These are phyloP conservation scores for Arachis stenosperma DNA, from an alignment of 306 rosid genomes.

Conservation along the genomic window DNA sequence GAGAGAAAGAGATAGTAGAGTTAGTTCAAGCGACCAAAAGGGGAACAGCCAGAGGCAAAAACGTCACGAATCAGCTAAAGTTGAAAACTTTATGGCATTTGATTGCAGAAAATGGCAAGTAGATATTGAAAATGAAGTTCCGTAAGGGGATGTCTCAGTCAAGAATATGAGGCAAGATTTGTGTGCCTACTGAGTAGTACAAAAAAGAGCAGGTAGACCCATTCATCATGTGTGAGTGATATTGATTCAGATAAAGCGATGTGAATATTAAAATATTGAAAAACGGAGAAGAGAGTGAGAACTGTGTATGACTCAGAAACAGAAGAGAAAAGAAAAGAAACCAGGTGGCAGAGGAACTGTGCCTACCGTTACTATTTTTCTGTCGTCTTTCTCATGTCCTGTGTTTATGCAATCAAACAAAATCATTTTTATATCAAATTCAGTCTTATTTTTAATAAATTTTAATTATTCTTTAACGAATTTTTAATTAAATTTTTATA, in stretches of 20 bases:
- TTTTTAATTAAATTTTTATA: too few relatives aligned
- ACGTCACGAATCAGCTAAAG: constrained; percentile 41
- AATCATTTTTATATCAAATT: too few relatives aligned
- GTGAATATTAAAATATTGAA: not conserved
- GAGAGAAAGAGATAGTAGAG: not conserved
- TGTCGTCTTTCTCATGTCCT: not conserved
- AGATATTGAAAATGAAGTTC: not conserved
- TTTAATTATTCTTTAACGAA: too few relatives aligned
- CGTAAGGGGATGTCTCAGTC: constrained; percentile 16
- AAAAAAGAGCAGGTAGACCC: not conserved
- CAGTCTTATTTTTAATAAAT: too few relatives aligned
- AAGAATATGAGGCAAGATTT: constrained; percentile 28
- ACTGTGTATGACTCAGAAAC: not conserved
- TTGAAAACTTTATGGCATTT: constrained; percentile 33
- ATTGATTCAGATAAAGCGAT: constrained; percentile 22
- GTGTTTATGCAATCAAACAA: too few relatives aligned
- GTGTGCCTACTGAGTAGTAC: not conserved
- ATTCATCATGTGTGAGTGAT: not conserved
- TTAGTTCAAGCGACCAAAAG: constrained; percentile 32
- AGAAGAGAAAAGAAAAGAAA: not conserved
- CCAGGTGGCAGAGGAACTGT: constrained; percentile 23
- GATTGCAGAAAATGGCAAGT: not conserved
- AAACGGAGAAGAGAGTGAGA: not conserved
- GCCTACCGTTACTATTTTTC: not conserved
- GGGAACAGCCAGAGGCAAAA: constrained; percentile 26